Conservation (phyloP, 768 basidiomycete genomes). For the Dentipellis fragilis region DNA sequence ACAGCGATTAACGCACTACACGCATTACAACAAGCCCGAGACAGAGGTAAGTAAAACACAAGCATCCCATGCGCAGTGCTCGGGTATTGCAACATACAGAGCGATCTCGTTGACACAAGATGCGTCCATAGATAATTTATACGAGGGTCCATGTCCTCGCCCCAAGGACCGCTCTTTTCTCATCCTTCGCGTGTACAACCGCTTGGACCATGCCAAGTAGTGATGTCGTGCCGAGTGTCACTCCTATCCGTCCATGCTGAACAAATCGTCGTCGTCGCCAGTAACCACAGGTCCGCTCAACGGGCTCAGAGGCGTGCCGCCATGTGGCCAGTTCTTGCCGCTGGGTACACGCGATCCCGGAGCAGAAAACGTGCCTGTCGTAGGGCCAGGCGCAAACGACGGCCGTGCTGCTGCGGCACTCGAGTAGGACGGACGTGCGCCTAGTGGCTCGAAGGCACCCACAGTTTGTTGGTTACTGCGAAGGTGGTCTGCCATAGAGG, state of each 20-base stretch:
- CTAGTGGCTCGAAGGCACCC: conserved; percentile 38
- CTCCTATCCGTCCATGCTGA: conserved; percentile 49
- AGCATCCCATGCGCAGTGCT: background rate
- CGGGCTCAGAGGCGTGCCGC: conserved; percentile 40
- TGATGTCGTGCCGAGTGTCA: background rate
- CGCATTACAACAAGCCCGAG: background rate
- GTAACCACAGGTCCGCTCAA: conserved; percentile 50
- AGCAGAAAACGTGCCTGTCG: background rate
- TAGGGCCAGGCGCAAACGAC: background rate
- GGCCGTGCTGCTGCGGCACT: conserved; percentile 22
- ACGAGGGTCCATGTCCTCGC: background rate
- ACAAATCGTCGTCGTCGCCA: conserved; percentile 60
- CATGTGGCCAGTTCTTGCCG: conserved; percentile 27
- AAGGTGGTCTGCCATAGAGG: conserved; percentile 17
- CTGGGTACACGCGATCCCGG: conserved; percentile 15
- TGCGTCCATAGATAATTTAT: background rate
- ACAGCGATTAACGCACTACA: background rate
- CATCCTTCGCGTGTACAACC: background rate
- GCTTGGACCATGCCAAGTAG: background rate
- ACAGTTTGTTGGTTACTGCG: conserved; percentile 17
- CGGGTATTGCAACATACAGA: too few relatives aligned
- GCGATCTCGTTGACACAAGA: too few relatives aligned
- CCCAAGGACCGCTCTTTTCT: background rate
- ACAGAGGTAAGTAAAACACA: background rate
- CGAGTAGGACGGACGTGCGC: conserved; percentile 48